Evolutionary conservation across 1,139 yeast species (phyloP), one percentile per base, ranked within the genome.

Genomic region (Debaryomyces coudertii): DNA sequence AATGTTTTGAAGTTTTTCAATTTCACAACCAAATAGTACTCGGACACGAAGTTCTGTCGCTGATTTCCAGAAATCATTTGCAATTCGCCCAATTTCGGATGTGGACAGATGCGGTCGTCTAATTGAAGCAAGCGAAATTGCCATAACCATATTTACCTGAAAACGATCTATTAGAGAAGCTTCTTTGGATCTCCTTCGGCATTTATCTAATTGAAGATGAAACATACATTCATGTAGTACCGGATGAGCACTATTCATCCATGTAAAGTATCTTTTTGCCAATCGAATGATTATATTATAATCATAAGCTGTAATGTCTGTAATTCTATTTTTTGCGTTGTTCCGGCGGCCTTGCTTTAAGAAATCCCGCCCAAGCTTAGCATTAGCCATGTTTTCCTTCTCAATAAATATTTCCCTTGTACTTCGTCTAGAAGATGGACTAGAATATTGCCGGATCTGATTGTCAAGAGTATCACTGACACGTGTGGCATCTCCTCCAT

Each of bases 181-280:
- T 8, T 43, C 36, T 20, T 44, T 30, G 16, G 47, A 40, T 7
- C 23, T 35, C 22, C 40, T 39, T 7, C 46, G 37, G 27, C 51
- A 50, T 28, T 36, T 33, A n/a, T 43, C 47, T 8, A 50, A 25
- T 31, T 44, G 47, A 5, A 42, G n/a, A 35, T 47, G 47, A 8
- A 50, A 36, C 43, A 42, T 39, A 23, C 40, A 43, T 43, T 50
- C 51, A 30, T 50, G 53, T 8, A 50, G 43, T 5, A 50, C 53
- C 2, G 50, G 51, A 28, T 47, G 38, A 8, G 52, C 52, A 42
- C 53, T 50, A 31, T 50, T 48, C 51, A 49, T 50, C 45, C 49
- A 48, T 3, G 47, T 45, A 31, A 49, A 47, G 18, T 48, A 50
- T 25, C 53, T 33, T 39, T 47, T 40, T 7, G 47, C 44, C 20